Base-by-base conservation (phyloP, 2,329 filamentous ascomycete genomes). In the Colletotrichum horii region DNA sequence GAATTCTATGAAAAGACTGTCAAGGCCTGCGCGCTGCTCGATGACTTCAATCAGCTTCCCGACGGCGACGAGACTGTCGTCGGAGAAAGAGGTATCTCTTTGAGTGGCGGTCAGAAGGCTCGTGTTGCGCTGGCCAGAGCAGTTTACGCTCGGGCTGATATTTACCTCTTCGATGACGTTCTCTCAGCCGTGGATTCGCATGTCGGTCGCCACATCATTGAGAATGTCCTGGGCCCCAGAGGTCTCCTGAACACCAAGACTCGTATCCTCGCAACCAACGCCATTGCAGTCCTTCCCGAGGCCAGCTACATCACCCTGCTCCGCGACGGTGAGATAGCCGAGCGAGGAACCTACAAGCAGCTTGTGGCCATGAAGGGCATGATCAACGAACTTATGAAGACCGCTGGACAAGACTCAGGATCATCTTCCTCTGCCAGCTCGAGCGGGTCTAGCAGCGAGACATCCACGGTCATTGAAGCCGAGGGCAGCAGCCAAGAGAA, bases 181-280 rank as follows among this genome's bases (percentile, higher is more conserved):
- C 89, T 99, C 14, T 98, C 96, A 19, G 97, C 97, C 1, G 97
- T 99, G n/a, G 97, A 99, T 85, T 96, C 98, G 78, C 97, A 99
- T 82, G 97, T 99, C 75, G 97, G 97, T 66, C 91, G 95, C 78
- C 97, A 99, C 85, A 91, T 99, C 73, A 98, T 98, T 80, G 94
- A 98, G 82, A 95, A 97, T 77, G 97, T 99, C 1, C 91, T 99
- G 43, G 97, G 97, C 15, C 89, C 94, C 6, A 94, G 93, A 77
- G 97, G 97, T 78, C 88, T 99, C 8, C 89, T 99, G 28, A 90
- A 89, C 67, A 91, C 93, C 52, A 98, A 98, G 86, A 98, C 96
- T 8, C 93, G 96, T 78, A 94, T 99, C 70, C 89, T 99, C 66
- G 96, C 97, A 12, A 99, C 97, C 24, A 99, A 99, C 82, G 94